A percentile compares a stretch with the other conserved stretches of the same genome.
These are phyloP conservation scores for Letharia columbiana DNA, from an alignment of 495 filamentous ascomycete genomes.

Conservation along the genomic window DNA sequence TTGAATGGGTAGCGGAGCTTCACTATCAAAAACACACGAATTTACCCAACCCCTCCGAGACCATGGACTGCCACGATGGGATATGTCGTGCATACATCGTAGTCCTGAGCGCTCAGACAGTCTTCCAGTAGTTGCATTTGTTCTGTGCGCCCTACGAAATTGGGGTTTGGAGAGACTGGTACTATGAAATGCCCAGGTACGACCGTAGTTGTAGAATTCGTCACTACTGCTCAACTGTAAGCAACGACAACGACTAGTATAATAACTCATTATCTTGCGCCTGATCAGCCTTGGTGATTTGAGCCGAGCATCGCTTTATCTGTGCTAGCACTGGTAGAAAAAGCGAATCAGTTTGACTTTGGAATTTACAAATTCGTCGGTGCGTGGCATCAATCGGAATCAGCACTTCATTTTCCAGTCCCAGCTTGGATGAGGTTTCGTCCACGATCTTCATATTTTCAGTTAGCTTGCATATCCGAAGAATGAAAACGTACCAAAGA, in stretches of 20 bases:
- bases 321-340: constrained; percentile 8
- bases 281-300: neutral
- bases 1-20: neutral
- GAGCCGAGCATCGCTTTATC: neutral
- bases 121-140: constrained; percentile 1
- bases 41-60: constrained; percentile 11
- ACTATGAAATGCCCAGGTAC: constrained; percentile 6
- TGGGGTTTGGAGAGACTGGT: neutral
- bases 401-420: constrained; percentile 2
- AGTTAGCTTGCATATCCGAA: neutral
- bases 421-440: constrained; percentile 2
- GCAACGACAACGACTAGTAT: neutral
- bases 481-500: neutral
- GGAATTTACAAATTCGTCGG: constrained; percentile 9
- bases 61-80: constrained; percentile 7
- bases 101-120: neutral
- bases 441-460: constrained; percentile 1
- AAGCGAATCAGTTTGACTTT: neutral
- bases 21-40: neutral
- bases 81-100: neutral
- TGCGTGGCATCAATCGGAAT: constrained; percentile 10
- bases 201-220: too few relatives aligned
- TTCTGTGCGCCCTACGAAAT: neutral
- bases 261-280: neutral
- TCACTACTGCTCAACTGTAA: neutral